Evolutionary conservation across 495 filamentous ascomycete genomes (phyloP), one percentile per base, ranked within the genome.

Genomic region (Cercophora samala): DNA sequence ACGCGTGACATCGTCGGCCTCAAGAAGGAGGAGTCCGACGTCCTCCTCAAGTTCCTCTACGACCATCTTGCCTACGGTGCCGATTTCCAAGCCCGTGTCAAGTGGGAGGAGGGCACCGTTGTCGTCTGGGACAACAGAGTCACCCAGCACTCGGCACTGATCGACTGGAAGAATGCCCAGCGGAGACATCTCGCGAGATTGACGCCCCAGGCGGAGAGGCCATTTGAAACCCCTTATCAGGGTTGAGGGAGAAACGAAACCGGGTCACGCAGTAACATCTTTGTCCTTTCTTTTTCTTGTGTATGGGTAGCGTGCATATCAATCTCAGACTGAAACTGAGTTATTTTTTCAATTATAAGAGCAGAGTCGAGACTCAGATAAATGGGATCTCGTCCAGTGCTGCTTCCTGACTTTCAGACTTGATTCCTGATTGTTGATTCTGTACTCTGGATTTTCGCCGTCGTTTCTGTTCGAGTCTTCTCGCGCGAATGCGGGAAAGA

Each of bases 51-150:
- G 70, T 97, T 96, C 80, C 81, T 97, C 13, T 95, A 91, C 80
- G 88, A 94, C 75, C 93, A 97, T 73, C 88, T 96, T 52, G 86
- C 89, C 4, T 87, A 83, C 24, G 90, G 93, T 18, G 87, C 89
- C 70, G 93, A 97, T 79, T 93, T 95, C 83, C 93, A 97, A 71
- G 88, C 87, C 9, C 83, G 93, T n/a, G 87, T 97, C 60, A 88
- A 89, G 69, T 97, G 92, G 92, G 85, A 90, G 69, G 84, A 87
- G 13, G 85, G 86, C 51, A 95, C 91, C 2, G 93, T 97, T 24
- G 91, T 97, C 9, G 89, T 97, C 13, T 96, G 93, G 88, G 93
- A 97, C 73, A 94, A 96, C 76, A 85, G 91, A 18, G 88, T 93
- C 4, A 92, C 91, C 15, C 83, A 85, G 62, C 91, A 95, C 76